These are phyloP conservation scores for Stipa capillata DNA, from an alignment of 176 grass and related monocot genomes.

Conservation along the genomic window DNA sequence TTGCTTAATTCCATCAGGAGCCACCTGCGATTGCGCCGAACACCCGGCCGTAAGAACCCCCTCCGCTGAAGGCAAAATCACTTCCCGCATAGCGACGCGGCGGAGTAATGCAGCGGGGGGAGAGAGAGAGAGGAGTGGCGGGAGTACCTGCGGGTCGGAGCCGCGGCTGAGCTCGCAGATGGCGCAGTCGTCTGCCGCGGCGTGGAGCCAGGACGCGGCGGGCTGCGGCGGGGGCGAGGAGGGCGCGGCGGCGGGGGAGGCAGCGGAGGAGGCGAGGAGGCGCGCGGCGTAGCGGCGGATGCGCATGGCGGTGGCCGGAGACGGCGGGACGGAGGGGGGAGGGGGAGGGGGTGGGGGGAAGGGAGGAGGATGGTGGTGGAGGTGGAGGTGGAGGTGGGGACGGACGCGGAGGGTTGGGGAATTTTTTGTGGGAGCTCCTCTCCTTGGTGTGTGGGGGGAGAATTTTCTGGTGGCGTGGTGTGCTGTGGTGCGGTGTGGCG, in stretches of 20 bases:
- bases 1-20: too few relatives aligned
- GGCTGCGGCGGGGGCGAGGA: slow-evolving; percentile 8
- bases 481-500: too few relatives aligned
- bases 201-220: slow-evolving; percentile 32
- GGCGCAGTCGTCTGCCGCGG: slow-evolving; percentile 37
- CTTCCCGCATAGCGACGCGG: neutral
- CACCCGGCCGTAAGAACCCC: neutral
- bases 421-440: too few relatives aligned
- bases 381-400: too few relatives aligned
- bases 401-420: too few relatives aligned
- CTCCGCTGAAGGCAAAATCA: neutral
- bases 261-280: slow-evolving; percentile 27
- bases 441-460: too few relatives aligned
- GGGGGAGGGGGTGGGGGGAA: too few relatives aligned
- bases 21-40: slow-evolving; percentile 20
- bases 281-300: slow-evolving; percentile 55
- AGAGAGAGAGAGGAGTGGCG: neutral
- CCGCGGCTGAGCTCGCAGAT: slow-evolving; percentile 31
- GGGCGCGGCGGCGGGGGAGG: too few relatives aligned
- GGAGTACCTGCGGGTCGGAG: slow-evolving; percentile 19
- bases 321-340: too few relatives aligned
- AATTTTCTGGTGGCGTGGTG: slow-evolving; percentile 30
- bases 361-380: too few relatives aligned
- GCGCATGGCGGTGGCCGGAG: slow-evolving; percentile 32
- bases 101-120: slow-evolving; percentile 26